Base-by-base conservation (phyloP, 2,329 filamentous ascomycete genomes). In the Rosellinia necatrix region DNA sequence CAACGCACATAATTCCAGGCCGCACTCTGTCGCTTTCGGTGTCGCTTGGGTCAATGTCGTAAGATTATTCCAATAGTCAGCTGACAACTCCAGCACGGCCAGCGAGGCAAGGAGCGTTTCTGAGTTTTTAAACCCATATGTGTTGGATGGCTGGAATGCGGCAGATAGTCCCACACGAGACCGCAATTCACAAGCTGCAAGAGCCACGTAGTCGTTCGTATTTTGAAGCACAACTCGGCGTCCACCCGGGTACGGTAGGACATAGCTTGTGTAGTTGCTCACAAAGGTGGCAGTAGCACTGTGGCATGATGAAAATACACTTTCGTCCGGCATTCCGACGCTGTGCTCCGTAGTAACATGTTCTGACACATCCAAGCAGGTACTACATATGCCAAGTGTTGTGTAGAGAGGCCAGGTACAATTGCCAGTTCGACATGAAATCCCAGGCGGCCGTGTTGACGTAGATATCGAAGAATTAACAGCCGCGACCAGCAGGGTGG, bases 1-100 rank as follows among this genome's bases (percentile, higher is more conserved):
- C 12, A 37, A 22, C 7, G 34, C 44, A 21, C 55, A 58, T 24
- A 49, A 58, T 38, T 50, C 34, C 6, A 58, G 27, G 7, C 37
- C 46, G 22, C 56, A 59, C 29, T 59, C 56, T 13, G 51, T 59
- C n/a, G 51, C 56, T 21, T 47, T 50, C 4, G 53, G 30, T 9
- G 19, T 29, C 4, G 46, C 17, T 1, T 47, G 13, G n/a, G 55
- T 37, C 9, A 49, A 17, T 19, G 40, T 25, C n/a, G 40, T 48
- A n/a, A 21, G 4, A 25, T 51, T 51, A 12, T 42, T 30, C 56
- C 51, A 55, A 41, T 51, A 55, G 22, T 21, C 32, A 13, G 30
- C 3, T 10, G 41, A 24, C 10, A 52, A 17, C 22, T 53, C 34
- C 4, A 58, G 24, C 10, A 53, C 4, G 12, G 37, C 51, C 34